Base-by-base conservation (phyloP, 805 yeast genomes). In the Wickerhamomyces mucosus region DNA sequence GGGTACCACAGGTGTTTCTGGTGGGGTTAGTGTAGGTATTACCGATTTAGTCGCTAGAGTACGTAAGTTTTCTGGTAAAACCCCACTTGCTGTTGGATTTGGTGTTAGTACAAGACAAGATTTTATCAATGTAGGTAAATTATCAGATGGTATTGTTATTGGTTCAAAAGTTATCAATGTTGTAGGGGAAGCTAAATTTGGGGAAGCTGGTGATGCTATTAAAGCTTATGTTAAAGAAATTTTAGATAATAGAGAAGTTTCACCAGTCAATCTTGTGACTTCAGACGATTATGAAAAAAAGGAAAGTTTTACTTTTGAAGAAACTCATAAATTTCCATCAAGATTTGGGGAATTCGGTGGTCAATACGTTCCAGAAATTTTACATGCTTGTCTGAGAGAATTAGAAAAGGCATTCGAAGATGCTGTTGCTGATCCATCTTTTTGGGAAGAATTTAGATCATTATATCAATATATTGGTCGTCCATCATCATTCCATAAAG, bases 331-430 rank as follows among this genome's bases (percentile, higher is more conserved):
- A 40, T 81, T 71, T 53, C 70, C 75, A 43, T 79, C 89, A 35
- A 69, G 80, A 40, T 89, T 89, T 48, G 99, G 97, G 50, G 86
- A 76, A 30, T 94, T 85, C 53, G 99, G 99, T 55, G 99, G 99
- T 38, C 98, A 92, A 63, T 92, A 85, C 53, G 98, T 92, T 25
- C 99, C 99, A 24, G 99, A 92, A 65, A 84, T 94, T 15, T 64
- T 92, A 50, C 89, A 88, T 59, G 73, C 94, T 27, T 89, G 97
- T 64, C 68, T 92, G 46, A 72, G 76, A 39, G 95, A 92, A 61
- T 70, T 92, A 36, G 98, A 92, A 63, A 64, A 55, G 33, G 96
- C 85, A 4, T 94, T 88, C 55, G 88, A 82, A 53, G 69, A 65
- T 26, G 96, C 96, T 14, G 77, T 78, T 42, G 84, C 88, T 18